phyloP scores from a whole-genome alignment of 2,329 filamentous ascomycete genomes.

The Xylariaceae sp. region DNA sequence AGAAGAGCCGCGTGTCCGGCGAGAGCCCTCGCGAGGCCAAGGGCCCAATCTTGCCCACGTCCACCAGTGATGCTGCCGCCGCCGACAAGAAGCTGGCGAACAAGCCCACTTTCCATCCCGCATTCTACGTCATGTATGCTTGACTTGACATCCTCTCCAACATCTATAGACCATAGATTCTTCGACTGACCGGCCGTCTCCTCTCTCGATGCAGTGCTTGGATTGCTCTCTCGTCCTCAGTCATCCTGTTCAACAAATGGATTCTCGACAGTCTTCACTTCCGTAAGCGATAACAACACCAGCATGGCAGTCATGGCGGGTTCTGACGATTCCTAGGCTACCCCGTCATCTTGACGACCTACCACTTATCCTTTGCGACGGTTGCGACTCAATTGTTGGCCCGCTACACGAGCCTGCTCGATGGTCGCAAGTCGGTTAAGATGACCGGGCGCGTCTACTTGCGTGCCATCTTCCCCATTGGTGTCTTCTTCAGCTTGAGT shows the following conservation, averaged over 20 bases:
- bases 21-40: slow-evolving; percentile 61
- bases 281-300: slow-evolving; percentile 53
- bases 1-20: slow-evolving; percentile 80
- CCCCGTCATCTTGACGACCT: slow-evolving; percentile 85
- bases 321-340: slow-evolving; percentile 46
- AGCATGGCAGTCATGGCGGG: background rate
- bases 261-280: slow-evolving; percentile 83
- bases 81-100: slow-evolving; percentile 56
- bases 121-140: slow-evolving; percentile 73
- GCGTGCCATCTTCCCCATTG: slow-evolving; percentile 89
- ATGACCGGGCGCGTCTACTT: slow-evolving; percentile 95
- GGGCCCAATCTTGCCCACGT: slow-evolving; percentile 66
- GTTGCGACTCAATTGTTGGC: slow-evolving; percentile 92
- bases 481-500: slow-evolving; percentile 90
- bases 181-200: slow-evolving; percentile 4
- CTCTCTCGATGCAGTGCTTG: slow-evolving; percentile 57
- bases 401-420: slow-evolving; percentile 80
- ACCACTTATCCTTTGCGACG: slow-evolving; percentile 90
- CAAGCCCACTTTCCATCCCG: slow-evolving; percentile 65
- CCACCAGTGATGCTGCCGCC: slow-evolving; percentile 64
- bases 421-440: slow-evolving; percentile 92
- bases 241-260: slow-evolving; percentile 99
- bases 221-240: slow-evolving; percentile 87
- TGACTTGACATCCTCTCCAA: slow-evolving; percentile 1
- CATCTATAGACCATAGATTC: background rate